Percentiles rank a stretch among this genome's conserved stretches.
These are phyloP conservation scores for Fusarium sp. DNA, from an alignment of 2,329 filamentous ascomycete genomes.

Conservation along the genomic window DNA sequence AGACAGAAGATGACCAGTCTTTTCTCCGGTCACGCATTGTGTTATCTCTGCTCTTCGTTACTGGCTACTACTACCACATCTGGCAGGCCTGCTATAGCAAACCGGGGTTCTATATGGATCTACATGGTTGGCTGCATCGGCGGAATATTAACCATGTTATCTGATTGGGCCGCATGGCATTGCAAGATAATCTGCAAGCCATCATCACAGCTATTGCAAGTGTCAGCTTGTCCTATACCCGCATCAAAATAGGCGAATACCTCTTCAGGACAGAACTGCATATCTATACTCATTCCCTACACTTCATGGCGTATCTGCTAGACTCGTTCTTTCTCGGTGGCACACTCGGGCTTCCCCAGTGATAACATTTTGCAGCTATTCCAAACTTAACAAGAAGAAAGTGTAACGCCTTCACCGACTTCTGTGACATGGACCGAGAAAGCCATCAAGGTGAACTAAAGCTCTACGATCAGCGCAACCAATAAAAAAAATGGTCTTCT, in stretches of 20 bases:
- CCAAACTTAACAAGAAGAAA: background rate
- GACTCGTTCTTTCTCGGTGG: slow-evolving; percentile 54
- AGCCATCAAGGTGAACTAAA: background rate
- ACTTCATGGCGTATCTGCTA: slow-evolving; percentile 53
- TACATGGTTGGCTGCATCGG: slow-evolving; percentile 42
- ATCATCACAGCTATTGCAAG: slow-evolving; percentile 43
- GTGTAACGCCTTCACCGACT: slow-evolving; percentile 20
- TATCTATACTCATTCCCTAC: slow-evolving; percentile 54
- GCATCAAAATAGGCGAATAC: slow-evolving; percentile 47
- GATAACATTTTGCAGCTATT: background rate
- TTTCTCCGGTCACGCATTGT: background rate
- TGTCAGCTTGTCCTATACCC: slow-evolving; percentile 49
- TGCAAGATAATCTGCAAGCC: slow-evolving; percentile 42
- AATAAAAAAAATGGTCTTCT: background rate
- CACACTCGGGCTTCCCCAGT: background rate
- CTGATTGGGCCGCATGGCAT: slow-evolving; percentile 45
- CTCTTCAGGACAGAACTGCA: slow-evolving; percentile 48
- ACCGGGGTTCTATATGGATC: slow-evolving; percentile 33
- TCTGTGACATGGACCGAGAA: background rate
- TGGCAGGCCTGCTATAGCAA: background rate
- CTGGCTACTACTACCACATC: background rate
- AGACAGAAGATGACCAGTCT: background rate
- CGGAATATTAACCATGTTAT: slow-evolving; percentile 49
- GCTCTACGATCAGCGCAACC: background rate
- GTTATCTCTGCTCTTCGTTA: background rate